Evolutionary conservation across 129 eudicot genomes (phyloP), one percentile per base, ranked within the genome.

Genomic region (Mikania micrantha): DNA sequence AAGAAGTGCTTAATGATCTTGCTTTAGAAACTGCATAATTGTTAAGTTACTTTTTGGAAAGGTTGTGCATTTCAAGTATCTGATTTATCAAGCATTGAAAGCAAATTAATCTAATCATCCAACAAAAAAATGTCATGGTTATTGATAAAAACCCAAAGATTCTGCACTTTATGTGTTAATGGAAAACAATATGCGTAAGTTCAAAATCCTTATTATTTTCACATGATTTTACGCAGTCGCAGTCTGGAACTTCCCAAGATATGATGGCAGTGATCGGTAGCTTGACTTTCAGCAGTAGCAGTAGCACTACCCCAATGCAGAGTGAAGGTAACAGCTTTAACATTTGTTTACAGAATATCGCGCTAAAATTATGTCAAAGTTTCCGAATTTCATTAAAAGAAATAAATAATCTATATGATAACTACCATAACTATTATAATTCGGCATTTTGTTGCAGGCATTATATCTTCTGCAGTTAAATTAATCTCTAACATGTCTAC

Each of bases 241-340:
- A 56, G 57, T 12, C 27, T 16, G 50, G 67, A 32, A 56, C 31
- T n/a, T 1, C 25, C 16, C 21, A 50, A 28, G 52, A 75, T 19
- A 57, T 58, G 61, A 44, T 66, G 69, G 15, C 73, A 20, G n/a
- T n/a, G n/a, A 13, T 22, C 8, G 13, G 48, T 58, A 64, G 28
- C 72, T 12, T 56, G 39, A n/a, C 35, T 41, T 35, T 28, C 28
- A 32, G 13, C 67, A 41, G 29, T 34, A 66, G 36, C 73, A 42
- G 66, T 64, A n/a, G 40, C 65, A 53, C 54, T 64, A n/a, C 31
- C 65, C 39, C 54, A 53, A 16, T 32, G 35, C 35, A 47, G 4
- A 45, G 4, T 28, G 66, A 73, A 54, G 79, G 79, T 74, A 54
- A 15, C 68, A 28, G n/a, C 29, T 9, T 25, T 27, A 39, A 70